Conservation (phyloP, 176 grass and related monocot genomes). For the Zea luxurians region DNA sequence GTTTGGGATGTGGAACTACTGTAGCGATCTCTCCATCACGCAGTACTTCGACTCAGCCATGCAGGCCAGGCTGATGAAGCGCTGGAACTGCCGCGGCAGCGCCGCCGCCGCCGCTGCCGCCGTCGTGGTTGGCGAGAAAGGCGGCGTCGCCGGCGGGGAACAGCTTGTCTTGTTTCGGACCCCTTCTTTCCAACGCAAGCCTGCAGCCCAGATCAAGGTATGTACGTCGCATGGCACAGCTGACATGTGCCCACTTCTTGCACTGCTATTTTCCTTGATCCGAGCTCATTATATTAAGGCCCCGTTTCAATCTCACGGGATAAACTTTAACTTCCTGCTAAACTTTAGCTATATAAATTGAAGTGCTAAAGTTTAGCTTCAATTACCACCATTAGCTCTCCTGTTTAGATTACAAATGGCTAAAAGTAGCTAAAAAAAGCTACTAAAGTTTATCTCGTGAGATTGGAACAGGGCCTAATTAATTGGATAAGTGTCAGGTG, state of each 20-base stretch:
- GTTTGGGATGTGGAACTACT: constrained; percentile 74
- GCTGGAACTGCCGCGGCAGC: constrained; percentile 35
- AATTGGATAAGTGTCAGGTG: too few relatives aligned
- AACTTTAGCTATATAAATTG: too few relatives aligned
- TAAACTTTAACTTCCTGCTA: too few relatives aligned
- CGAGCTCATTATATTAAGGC: too few relatives aligned
- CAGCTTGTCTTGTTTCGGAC: constrained; percentile 36
- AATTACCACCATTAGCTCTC: too few relatives aligned
- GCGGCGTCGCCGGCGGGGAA: neutral
- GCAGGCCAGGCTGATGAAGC: constrained; percentile 59
- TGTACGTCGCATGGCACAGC: too few relatives aligned
- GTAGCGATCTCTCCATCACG: constrained; percentile 64
- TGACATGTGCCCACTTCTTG: neutral
- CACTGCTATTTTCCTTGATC: neutral
- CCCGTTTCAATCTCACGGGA: too few relatives aligned
- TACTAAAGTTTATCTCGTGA: too few relatives aligned
- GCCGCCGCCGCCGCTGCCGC: neutral
- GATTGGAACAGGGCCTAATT: too few relatives aligned
- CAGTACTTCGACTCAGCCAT: constrained; percentile 78
- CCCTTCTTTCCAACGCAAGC: constrained; percentile 43
- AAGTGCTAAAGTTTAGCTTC: too few relatives aligned
- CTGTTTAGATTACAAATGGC: too few relatives aligned
- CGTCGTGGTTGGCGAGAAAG: neutral
- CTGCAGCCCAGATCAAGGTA: constrained; percentile 49
- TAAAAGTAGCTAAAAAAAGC: too few relatives aligned